Conservation (phyloP, 441 rosid species). For the Mallotus japonicus region DNA sequence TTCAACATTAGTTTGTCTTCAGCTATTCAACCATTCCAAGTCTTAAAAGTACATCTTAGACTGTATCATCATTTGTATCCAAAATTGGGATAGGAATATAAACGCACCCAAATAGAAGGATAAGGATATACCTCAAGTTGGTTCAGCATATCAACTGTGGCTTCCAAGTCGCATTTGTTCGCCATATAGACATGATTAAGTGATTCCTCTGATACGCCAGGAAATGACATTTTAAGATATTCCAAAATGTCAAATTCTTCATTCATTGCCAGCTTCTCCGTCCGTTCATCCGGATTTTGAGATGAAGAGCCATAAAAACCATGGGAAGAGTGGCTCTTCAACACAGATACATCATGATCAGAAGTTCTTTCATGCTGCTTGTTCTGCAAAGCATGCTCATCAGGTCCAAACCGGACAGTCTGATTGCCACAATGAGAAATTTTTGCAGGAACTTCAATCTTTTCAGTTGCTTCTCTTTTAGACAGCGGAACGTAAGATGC, state of each 20-base stretch:
- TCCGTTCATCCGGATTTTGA: slow-evolving; percentile 29
- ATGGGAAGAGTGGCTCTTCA: slow-evolving; percentile 30
- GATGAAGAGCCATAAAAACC: slow-evolving; percentile 36
- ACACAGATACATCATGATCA: slow-evolving; percentile 26
- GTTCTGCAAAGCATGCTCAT: slow-evolving; percentile 31
- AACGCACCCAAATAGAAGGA: background rate
- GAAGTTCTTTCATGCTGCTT: slow-evolving; percentile 31
- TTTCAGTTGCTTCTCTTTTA: slow-evolving; percentile 46
- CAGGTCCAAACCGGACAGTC: slow-evolving; percentile 31
- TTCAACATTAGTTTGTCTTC: background rate
- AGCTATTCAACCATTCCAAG: too few species aligned
- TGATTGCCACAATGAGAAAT: slow-evolving; percentile 29
- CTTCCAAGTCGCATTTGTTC: slow-evolving; percentile 70
- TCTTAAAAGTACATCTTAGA: too few species aligned
- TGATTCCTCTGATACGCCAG: slow-evolving; percentile 78
- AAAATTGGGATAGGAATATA: background rate
- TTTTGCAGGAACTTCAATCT: slow-evolving; percentile 19
- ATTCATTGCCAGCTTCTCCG: slow-evolving; percentile 43
- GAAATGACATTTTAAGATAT: slow-evolving; percentile 60
- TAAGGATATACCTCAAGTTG: slow-evolving; percentile 68
- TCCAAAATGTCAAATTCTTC: slow-evolving; percentile 69
- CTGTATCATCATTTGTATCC: background rate
- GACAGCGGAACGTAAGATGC: slow-evolving; percentile 73
- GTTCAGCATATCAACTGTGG: slow-evolving; percentile 72
- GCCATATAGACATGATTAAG: slow-evolving; percentile 67